Evolutionary conservation across 345 rosid genomes (phyloP), one percentile per base, ranked within the genome.

Genomic region (Jatropha curcas): DNA sequence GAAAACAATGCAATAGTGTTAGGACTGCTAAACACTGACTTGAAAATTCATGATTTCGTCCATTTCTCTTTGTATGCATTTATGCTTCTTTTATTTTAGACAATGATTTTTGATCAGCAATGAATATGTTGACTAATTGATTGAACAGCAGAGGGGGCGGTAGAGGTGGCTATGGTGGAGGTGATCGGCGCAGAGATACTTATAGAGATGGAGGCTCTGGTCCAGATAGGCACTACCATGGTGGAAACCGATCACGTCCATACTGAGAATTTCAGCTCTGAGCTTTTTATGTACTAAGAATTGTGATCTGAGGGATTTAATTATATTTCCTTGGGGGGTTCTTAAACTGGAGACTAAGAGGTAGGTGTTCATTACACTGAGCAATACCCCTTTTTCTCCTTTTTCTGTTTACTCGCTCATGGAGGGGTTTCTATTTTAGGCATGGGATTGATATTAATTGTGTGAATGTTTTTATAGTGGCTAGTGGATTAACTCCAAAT

Each of bases 201-300:
- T 77, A 86, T 72, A 79, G 91, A 65, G 94, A 89, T 70, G 86
- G 90, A 62, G 91, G 89, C 70, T 87, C 96, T 66, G 95, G 99
- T 55, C 96, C 98, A 55, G 95, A 96, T 74, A 90, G 98, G 79
- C 88, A 88, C 78, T 72, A 87, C 67, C 83, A 83, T 79, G 94
- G 98, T 66, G 98, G 98, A 75, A 96, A 91, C 73, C 95, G 98
- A 20, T 87, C 96, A 0, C 94, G 97, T 30, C 99, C 99, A 16
- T 96, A 93, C 79, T 93, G 87, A 88, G 75, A 66, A 41, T 71
- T 55, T 72, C 70, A 33, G 76, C 85, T 66, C 75, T 59, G 76
- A 65, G 76, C 76, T 58, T 79, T 80, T 87, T 84, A 82, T 88
- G 89, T 87, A 88, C 84, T 87, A 87, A 74, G 84, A 83, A 75